These are phyloP conservation scores for Rhodomyrtus tomentosa DNA, from an alignment of 345 rosid genomes.

Conservation along the genomic window DNA sequence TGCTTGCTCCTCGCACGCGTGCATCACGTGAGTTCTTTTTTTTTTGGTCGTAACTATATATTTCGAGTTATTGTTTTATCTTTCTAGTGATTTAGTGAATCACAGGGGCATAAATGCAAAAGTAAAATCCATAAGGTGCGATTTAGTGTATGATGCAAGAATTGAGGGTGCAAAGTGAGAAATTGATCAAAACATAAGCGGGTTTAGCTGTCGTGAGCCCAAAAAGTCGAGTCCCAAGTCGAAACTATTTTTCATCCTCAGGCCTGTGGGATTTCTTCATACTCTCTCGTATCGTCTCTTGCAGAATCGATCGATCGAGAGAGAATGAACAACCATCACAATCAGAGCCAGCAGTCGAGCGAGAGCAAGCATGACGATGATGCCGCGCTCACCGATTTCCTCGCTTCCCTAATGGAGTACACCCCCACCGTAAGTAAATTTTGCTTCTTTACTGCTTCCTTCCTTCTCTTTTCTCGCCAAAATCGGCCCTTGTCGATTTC, in stretches of 20 bases:
- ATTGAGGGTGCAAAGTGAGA: background rate
- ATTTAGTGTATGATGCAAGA: background rate
- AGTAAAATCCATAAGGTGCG: background rate
- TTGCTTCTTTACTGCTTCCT: background rate
- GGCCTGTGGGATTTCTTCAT: background rate
- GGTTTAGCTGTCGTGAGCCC: no score
- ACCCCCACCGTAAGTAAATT: slow-evolving; percentile 54
- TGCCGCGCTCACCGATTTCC: slow-evolving; percentile 67
- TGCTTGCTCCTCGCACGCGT: background rate
- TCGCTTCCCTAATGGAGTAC: slow-evolving; percentile 77
- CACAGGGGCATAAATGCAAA: background rate
- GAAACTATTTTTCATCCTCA: no score
- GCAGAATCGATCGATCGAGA: background rate
- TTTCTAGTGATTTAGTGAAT: background rate
- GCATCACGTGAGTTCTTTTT: background rate
- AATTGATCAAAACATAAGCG: background rate
- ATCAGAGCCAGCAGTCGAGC: slow-evolving; percentile 22
- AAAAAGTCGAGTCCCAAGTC: no score
- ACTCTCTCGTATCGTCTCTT: background rate
- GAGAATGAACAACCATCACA: slow-evolving; percentile 35
- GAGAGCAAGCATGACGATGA: slow-evolving; percentile 76
- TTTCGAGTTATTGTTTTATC: background rate
- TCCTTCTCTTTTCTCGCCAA: background rate
- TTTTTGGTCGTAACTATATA: background rate
- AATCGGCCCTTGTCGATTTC: background rate